Evolutionary conservation across 768 basidiomycete species (phyloP).

Genomic region (Termitomyces sp.): DNA sequence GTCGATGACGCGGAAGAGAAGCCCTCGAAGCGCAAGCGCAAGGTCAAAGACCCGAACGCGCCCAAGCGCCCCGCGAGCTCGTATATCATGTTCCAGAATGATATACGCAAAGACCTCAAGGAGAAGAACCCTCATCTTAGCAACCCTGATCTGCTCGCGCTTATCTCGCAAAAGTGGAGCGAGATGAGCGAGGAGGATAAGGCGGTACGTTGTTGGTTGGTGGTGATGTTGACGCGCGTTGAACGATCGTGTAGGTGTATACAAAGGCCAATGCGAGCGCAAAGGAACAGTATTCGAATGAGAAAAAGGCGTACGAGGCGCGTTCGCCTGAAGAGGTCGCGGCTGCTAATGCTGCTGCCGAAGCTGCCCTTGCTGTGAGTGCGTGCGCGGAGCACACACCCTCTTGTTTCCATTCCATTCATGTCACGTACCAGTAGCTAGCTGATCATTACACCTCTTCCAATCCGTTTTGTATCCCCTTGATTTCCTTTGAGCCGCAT

Average conservation of each 20-base stretch:
- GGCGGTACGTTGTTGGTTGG: conserved; percentile 49
- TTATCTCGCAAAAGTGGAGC: conserved; percentile 76
- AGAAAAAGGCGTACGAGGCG: conserved; percentile 65
- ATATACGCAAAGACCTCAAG: conserved; percentile 73
- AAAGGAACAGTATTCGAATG: conserved; percentile 61
- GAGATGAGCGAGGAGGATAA: conserved; percentile 65
- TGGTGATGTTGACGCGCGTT: not conserved
- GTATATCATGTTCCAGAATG: conserved; percentile 94
- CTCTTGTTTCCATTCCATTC: not conserved
- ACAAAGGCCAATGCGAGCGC: conserved; percentile 47
- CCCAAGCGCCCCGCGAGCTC: conserved; percentile 92
- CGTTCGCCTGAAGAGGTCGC: conserved; percentile 44
- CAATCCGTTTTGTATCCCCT: too few relatives aligned
- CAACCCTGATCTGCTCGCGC: conserved; percentile 66
- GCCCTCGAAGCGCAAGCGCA: conserved; percentile 57
- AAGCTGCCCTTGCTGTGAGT: conserved; percentile 35
- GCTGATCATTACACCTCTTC: too few relatives aligned
- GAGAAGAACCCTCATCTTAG: conserved; percentile 56
- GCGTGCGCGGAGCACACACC: too few relatives aligned
- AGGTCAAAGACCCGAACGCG: conserved; percentile 87
- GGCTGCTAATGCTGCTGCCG: conserved; percentile 40
- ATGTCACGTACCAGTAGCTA: too few relatives aligned
- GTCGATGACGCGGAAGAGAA: conserved; percentile 35
- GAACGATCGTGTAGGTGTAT: conserved; percentile 42
- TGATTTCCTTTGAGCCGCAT: too few relatives aligned